phyloP scores from a whole-genome alignment of 1,284 basidiomycete genomes.

The Malassezia equina region DNA sequence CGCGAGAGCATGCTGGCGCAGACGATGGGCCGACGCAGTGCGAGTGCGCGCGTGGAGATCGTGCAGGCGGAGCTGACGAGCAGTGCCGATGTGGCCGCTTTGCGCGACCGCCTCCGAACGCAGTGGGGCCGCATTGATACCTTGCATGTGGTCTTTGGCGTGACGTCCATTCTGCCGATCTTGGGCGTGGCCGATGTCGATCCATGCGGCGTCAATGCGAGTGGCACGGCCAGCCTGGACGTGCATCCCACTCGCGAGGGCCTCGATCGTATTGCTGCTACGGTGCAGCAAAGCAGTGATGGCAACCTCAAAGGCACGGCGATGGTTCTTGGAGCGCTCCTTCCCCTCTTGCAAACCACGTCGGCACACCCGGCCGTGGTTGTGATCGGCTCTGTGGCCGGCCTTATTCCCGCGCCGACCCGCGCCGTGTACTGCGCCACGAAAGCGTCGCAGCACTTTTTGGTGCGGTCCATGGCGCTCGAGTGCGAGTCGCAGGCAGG shows the following conservation, averaged over 20 bases:
- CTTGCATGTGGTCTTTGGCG: slow-evolving; percentile 70
- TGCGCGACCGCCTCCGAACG: slow-evolving; percentile 55
- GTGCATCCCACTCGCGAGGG: slow-evolving; percentile 51
- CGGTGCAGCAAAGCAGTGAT: slow-evolving; percentile 47
- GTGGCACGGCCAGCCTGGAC: slow-evolving; percentile 53
- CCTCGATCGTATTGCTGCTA: slow-evolving; percentile 47
- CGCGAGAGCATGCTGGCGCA: slow-evolving; percentile 34
- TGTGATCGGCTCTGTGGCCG: slow-evolving; percentile 68
- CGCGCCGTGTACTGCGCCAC: slow-evolving; percentile 73
- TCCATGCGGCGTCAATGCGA: slow-evolving; percentile 50
- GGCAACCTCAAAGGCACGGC: slow-evolving; percentile 52
- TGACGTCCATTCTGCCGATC: slow-evolving; percentile 69
- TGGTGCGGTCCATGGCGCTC: slow-evolving; percentile 67
- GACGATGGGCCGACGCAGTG: slow-evolving; percentile 10
- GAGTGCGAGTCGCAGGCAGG: slow-evolving; percentile 53
- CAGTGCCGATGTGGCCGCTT: slow-evolving; percentile 59
- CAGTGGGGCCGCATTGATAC: slow-evolving; percentile 73
- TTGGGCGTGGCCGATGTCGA: slow-evolving; percentile 62
- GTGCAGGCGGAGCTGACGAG: slow-evolving; percentile 60
- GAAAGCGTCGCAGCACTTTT: slow-evolving; percentile 67
- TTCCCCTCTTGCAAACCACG: slow-evolving; percentile 63
- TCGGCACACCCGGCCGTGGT: slow-evolving; percentile 66
- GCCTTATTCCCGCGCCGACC: slow-evolving; percentile 72
- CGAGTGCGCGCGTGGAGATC: slow-evolving; percentile 20
- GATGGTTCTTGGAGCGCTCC: slow-evolving; percentile 50